Conservation (phyloP, 106 monocot species). For the Dendrobium chrysotoxum region DNA sequence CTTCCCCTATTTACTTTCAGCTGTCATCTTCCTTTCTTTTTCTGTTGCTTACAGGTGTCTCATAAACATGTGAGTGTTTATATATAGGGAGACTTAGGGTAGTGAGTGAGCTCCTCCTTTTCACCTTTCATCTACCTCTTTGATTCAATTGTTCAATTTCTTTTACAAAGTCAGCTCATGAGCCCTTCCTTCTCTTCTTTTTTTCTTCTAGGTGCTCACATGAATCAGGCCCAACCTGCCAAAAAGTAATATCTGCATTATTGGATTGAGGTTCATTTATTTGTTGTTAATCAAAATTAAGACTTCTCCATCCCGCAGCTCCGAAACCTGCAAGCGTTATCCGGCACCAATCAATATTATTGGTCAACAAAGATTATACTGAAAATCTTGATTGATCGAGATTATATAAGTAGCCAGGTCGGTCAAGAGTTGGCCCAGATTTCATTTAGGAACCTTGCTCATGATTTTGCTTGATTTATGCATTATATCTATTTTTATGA, state of each 20-base stretch:
- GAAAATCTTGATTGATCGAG: too few relatives aligned
- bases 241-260: neutral
- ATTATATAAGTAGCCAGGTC: too few relatives aligned
- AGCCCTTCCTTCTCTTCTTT: neutral
- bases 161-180: neutral
- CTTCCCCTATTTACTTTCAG: neutral
- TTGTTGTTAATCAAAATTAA: too few relatives aligned
- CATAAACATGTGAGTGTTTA: slow-evolving; percentile 1
- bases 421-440: too few relatives aligned
- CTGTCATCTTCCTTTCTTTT: neutral
- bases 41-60: neutral
- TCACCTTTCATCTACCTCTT: slow-evolving; percentile 1
- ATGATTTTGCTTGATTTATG: too few relatives aligned
- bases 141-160: neutral
- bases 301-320: too few relatives aligned
- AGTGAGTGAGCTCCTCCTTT: neutral
- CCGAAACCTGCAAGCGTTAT: too few relatives aligned
- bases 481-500: too few relatives aligned
- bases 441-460: too few relatives aligned
- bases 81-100: slow-evolving; percentile 1
- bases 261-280: too few relatives aligned
- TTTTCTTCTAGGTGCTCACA: neutral
- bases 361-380: too few relatives aligned
- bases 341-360: too few relatives aligned
- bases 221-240: neutral